Base-by-base conservation (phyloP, 805 yeast species). In the Candida namnaoensis region DNA sequence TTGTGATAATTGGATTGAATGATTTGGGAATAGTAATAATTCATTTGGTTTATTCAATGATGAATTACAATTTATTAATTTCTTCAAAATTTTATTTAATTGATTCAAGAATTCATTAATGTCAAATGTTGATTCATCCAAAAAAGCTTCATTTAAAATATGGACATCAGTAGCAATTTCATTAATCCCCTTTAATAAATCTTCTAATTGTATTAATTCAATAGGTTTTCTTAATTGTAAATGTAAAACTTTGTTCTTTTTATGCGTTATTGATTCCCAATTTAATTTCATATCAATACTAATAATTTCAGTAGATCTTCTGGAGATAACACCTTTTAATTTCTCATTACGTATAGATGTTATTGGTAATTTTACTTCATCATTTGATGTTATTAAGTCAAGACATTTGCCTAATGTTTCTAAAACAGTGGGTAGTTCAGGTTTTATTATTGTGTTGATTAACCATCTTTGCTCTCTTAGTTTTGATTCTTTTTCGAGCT, bases 291-390 rank as follows among this genome's bases (percentile, higher is more conserved):
- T 55, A 36, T 68, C 69, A 45, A 81, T 55, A 28, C 72, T 73
- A 1, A 72, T 64, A 5, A 82, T 63, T 45, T 70, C 69, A 11
- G 72, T 68, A 7, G 81, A 80, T 41, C 67, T 70, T 39, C 90
- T 57, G 0, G 76, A 72, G 0, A 82, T 56, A 1, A 77, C 66
- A 0, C 91, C 91, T 45, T 80, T 79, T 13, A 81, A 58, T 3
- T 67, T 60, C 43, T 78, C 82, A 42, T 73, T 71, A 41, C 78
- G 72, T 13, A 69, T 62, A 0, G 79, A 68, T 0, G 79, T 65
- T 7, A 82, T 59, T 0, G 88, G 84, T 39, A 82, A 62, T 43
- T 73, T 79, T 40, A 77, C 68, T 12, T 71, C 60, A 10, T 62
- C 61, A 10, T 61, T 53, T 37, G 67, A 65, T 0, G 61, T 54